These are phyloP conservation scores for Chenopodium quinoa DNA, from an alignment of 148 eudicot genomes.

Conservation along the genomic window DNA sequence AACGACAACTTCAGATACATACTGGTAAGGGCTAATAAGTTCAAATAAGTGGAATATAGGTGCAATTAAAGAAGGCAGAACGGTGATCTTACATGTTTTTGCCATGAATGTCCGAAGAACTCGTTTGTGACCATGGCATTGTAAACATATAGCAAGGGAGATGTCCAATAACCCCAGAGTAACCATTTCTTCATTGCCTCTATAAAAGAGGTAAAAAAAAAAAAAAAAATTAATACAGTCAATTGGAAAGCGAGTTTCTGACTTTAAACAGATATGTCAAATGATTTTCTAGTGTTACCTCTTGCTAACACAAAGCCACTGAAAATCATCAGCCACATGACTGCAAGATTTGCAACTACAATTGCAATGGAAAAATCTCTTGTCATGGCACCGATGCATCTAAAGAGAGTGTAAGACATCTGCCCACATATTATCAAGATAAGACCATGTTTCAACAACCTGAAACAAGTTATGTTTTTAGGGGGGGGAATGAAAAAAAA, in stretches of 20 bases:
- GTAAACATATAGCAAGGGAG: constrained; percentile 36
- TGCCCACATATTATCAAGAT: constrained; percentile 29
- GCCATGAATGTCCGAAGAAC: constrained; percentile 35
- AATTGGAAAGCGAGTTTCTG: not conserved
- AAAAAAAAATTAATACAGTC: not conserved
- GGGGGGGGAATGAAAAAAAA: too few species aligned
- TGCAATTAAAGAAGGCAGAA: not conserved
- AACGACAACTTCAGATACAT: not conserved
- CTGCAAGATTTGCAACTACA: constrained; percentile 25
- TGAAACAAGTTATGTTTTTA: not conserved
- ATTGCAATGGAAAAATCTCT: constrained; percentile 24
- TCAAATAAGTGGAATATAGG: not conserved
- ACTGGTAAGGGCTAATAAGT: not conserved
- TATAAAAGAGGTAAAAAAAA: not conserved
- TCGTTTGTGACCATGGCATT: constrained; percentile 37
- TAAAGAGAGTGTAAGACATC: constrained; percentile 27
- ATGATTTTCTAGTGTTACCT: constrained; percentile 16
- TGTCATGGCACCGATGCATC: constrained; percentile 26
- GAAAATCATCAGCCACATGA: constrained; percentile 23
- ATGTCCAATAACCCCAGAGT: constrained; percentile 38
- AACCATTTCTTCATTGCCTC: constrained; percentile 32
- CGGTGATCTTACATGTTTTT: constrained; percentile 24
- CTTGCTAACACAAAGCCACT: constrained; percentile 36
- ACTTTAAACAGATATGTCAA: not conserved
- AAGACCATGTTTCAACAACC: constrained; percentile 30